Percentiles rank a stretch among this genome's conserved stretches.
These are phyloP conservation scores for Selaginella tamariscina DNA, from an alignment of 75 land plant genomes.

Conservation along the genomic window DNA sequence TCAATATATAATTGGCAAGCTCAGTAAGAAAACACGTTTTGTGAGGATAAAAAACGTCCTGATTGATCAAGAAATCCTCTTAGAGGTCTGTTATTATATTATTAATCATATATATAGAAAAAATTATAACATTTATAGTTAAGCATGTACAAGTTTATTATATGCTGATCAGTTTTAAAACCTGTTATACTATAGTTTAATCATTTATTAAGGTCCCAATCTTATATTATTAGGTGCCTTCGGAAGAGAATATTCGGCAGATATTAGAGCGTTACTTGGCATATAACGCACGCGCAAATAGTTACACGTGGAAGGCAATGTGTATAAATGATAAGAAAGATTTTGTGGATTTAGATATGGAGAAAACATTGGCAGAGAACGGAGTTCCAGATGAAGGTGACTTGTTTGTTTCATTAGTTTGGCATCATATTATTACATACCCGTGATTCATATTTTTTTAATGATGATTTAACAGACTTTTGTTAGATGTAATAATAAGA, in stretches of 20 bases:
- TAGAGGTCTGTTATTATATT: slow-evolving; percentile 18
- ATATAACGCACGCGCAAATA: slow-evolving; percentile 22
- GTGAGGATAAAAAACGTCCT: slow-evolving; percentile 28
- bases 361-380: slow-evolving; percentile 26
- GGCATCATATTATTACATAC: slow-evolving; percentile 23
- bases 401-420: slow-evolving; percentile 17
- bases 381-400: slow-evolving; percentile 23
- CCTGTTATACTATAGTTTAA: too few relatives aligned
- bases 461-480: slow-evolving; percentile 26
- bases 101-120: too few relatives aligned
- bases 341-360: slow-evolving; percentile 23
- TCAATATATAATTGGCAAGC: slow-evolving; percentile 20
- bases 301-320: slow-evolving; percentile 15
- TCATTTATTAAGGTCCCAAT: not conserved
- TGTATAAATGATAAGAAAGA: not conserved
- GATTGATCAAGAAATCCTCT: slow-evolving; percentile 15
- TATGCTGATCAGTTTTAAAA: too few relatives aligned
- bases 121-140: too few relatives aligned
- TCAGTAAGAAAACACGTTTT: slow-evolving; percentile 24
- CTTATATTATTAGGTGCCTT: slow-evolving; percentile 17
- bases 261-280: slow-evolving; percentile 23
- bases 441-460: slow-evolving; percentile 23
- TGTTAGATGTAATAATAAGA: too few relatives aligned
- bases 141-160: too few relatives aligned
- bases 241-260: slow-evolving; percentile 25